Base-by-base conservation (phyloP, 2,329 filamentous ascomycete genomes). In the Aspergillus fumigatus region DNA sequence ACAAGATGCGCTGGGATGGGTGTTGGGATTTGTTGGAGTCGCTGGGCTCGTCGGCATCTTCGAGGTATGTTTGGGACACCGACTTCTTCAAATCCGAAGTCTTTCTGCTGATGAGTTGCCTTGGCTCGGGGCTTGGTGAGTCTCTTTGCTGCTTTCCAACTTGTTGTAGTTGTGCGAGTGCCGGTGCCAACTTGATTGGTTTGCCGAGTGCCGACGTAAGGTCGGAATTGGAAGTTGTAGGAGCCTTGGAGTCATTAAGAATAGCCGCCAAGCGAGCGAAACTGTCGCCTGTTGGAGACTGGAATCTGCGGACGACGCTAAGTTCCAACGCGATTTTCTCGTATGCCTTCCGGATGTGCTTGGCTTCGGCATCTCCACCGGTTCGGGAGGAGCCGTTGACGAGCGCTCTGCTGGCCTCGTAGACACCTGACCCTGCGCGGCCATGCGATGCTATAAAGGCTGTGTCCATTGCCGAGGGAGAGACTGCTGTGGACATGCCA, bases 271-370 rank as follows among this genome's bases (percentile, higher is more conserved):
- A 61, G 32, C 77, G 71, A 29, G 59, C 66, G 60, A 79, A 73
- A 58, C 76, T 78, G 58, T 78, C 74, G 8, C 70, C 68, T 2
- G 75, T 73, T 4, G 77, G 77, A 25, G 72, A 75, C 54, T 75
- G 74, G 59, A 79, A 79, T 21, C 75, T 71, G 50, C 74, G 73
- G 8, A 79, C 75, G 6, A 79, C 77, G 35, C 68, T 74, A 41
- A 79, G 67, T 58, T 79, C 77, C 43, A 73, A 63, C 5, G 74
- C 66, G 4, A 69, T 72, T 54, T 72, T 77, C 57, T 79, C 77
- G 59, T 78, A 79, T n/a, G 72, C 70, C 52, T 75, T 77, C 55
- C 73, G 72, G 56, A 70, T 66, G 23, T 75, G 73, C 56, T 75
- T 73, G 51, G 69, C 62, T 68, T 77, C 71, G 57, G 63, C 67